A percentile compares a stretch with the other conserved stretches of the same genome.
Evolutionary conservation across 202 grass and related monocot species (phyloP).

Genomic region (Hordeum pubiflorum): DNA sequence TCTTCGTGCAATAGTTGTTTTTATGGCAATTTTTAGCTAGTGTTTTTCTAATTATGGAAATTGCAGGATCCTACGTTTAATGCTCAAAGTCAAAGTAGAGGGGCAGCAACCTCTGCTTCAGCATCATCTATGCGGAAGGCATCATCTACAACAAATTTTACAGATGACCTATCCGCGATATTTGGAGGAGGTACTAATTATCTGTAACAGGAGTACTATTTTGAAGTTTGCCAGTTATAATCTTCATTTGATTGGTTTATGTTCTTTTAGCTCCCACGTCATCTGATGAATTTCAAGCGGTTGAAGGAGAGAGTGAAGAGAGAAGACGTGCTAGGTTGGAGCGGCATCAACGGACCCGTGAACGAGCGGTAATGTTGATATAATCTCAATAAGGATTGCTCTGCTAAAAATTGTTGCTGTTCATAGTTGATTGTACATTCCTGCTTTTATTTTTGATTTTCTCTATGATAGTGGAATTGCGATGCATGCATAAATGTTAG

Average conservation of each 20-base stretch:
- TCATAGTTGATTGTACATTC: slow-evolving; percentile 5
- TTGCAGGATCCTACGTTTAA: slow-evolving; percentile 74
- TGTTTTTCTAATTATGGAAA: slow-evolving; percentile 22
- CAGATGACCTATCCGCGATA: slow-evolving; percentile 81
- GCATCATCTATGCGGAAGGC: slow-evolving; percentile 53
- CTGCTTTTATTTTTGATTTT: background rate
- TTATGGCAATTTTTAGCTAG: background rate
- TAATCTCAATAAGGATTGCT: background rate
- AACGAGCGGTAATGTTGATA: slow-evolving; percentile 70
- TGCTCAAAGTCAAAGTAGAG: slow-evolving; percentile 55
- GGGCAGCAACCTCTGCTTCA: slow-evolving; percentile 41
- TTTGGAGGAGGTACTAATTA: slow-evolving; percentile 88
- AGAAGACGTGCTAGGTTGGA: slow-evolving; percentile 84
- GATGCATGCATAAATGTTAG: slow-evolving; percentile 12
- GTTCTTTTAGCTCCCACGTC: slow-evolving; percentile 58
- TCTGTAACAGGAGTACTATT: background rate
- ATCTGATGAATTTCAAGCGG: slow-evolving; percentile 86
- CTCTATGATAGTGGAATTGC: background rate
- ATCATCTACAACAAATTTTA: slow-evolving; percentile 76
- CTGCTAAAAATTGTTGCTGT: slow-evolving; percentile 5
- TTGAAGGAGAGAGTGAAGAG: slow-evolving; percentile 80
- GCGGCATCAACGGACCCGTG: slow-evolving; percentile 64
- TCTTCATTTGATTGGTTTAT: slow-evolving; percentile 15
- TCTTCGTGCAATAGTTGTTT: background rate
- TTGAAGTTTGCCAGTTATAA: background rate